Base-by-base conservation (phyloP, 148 eudicot species). In the Cornus controversa region DNA sequence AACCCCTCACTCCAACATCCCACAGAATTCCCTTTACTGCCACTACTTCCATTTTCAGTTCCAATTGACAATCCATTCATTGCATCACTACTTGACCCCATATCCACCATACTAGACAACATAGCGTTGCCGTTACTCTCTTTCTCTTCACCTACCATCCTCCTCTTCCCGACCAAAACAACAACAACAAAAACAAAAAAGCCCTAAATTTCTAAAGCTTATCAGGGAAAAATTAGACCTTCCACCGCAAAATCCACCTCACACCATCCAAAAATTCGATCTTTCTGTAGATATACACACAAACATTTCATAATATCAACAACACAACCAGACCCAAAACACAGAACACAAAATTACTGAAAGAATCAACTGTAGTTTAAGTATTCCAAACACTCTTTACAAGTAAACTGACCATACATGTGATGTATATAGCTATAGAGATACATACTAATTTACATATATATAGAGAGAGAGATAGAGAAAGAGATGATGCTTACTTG, bases 41-140 rank as follows among this genome's bases (percentile, higher is more conserved):
- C 4, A 37, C 13, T 64, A 75, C 26, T 45, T 20, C 79, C 79
- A 58, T 78, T 87, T 58, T 80, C 84, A 82, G 23, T 18, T 74
- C 25, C 79, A 74, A 10, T 24, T 5, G 36, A 29, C 36, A 65
- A 64, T 29, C 69, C 73, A 62, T 73, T 82, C 34, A 26, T 63
- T 58, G 27, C 69, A 78, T 45, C 75, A 58, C 18, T 60, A 66
- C 47, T 66, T 7, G 16, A 42, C 27, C 50, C 69, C 70, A 25
- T 34, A n/a, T 27, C 71, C 28, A 50, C 64, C 27, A 27, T 26
- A 42, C 29, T 42, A 25, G 72, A 40, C 7, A 26, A 67, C 10
- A 15, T 29, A 29, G 36, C 37, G 3, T 27, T 62, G 37, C 73
- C 54, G 20, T 37, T 70, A 27, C 62, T 70, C 37, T 69, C 40